A percentile compares a stretch with the other conserved stretches of the same genome.
Evolutionary conservation across 1,284 basidiomycete species (phyloP).

Genomic region (Veloboletus limbatus): DNA sequence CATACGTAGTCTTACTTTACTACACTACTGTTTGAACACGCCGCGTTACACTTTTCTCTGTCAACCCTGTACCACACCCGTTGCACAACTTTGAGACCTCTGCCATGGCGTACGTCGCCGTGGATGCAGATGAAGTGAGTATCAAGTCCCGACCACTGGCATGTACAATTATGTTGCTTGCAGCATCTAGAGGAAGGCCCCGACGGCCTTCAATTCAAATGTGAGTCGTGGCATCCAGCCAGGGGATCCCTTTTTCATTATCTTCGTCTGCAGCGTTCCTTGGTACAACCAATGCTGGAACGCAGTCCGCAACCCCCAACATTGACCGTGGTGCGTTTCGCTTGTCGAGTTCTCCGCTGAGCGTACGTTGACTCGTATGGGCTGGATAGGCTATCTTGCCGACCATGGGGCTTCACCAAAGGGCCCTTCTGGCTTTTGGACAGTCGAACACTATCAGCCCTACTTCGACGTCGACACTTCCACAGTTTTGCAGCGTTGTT

Average conservation of each 20-base stretch:
- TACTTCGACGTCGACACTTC: constrained; percentile 82
- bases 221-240: constrained; percentile 29
- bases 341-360: neutral
- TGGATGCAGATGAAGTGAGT: constrained; percentile 55
- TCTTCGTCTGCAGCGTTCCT: constrained; percentile 47
- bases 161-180: constrained; percentile 2
- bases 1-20: neutral
- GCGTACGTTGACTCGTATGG: constrained; percentile 1
- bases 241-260: neutral
- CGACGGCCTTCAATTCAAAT: constrained; percentile 65
- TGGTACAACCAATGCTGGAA: constrained; percentile 30
- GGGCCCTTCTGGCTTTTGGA: constrained; percentile 62
- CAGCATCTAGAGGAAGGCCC: constrained; percentile 60
- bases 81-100: neutral
- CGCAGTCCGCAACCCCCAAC: constrained; percentile 33
- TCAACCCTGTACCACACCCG: constrained; percentile 2
- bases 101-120: constrained; percentile 51
- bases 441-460: constrained; percentile 73
- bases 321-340: constrained; percentile 46
- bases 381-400: constrained; percentile 48
- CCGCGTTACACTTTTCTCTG: too few species aligned
- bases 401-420: constrained; percentile 44
- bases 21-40: too few species aligned
- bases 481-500: constrained; percentile 68
- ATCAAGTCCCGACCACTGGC: constrained; percentile 3